Conservation (phyloP, 805 yeast species). For the Candida awuae region DNA sequence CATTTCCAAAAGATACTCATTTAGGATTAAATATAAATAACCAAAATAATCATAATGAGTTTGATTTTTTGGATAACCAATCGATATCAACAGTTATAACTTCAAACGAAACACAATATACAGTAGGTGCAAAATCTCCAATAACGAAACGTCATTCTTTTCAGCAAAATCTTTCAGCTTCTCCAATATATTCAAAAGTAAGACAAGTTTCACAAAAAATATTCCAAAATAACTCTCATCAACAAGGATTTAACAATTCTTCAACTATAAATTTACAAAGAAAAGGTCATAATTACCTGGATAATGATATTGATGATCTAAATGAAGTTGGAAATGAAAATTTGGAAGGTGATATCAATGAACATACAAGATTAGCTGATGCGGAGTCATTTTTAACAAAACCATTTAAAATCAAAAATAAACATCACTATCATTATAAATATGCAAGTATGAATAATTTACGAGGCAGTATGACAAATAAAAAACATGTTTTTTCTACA, state of each 20-base stretch:
- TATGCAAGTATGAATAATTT: slow-evolving; percentile 4
- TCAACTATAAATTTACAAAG: slow-evolving; percentile 2
- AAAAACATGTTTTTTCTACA: neutral
- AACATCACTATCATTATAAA: neutral
- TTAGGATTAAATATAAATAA: neutral
- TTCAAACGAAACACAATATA: neutral
- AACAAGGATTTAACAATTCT: neutral
- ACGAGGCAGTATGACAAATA: too few relatives aligned
- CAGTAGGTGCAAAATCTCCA: slow-evolving; percentile 6
- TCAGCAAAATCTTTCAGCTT: slow-evolving; percentile 4
- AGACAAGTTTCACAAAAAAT: slow-evolving; percentile 24
- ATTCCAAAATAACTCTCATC: slow-evolving; percentile 12
- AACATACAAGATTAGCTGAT: slow-evolving; percentile 16
- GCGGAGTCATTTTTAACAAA: slow-evolving; percentile 20
- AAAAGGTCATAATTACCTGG: neutral
- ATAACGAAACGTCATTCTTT: slow-evolving; percentile 1
- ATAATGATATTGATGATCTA: neutral
- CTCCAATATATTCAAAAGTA: slow-evolving; percentile 20
- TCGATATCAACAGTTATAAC: slow-evolving; percentile 11
- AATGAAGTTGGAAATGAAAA: slow-evolving; percentile 10
- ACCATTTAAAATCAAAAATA: slow-evolving; percentile 10
- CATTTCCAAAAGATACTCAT: slow-evolving; percentile 2
- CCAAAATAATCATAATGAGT: slow-evolving; percentile 11
- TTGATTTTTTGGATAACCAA: slow-evolving; percentile 17
- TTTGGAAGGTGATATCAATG: slow-evolving; percentile 3